A percentile compares a stretch with the other conserved stretches of the same genome.
Conservation (phyloP, 768 basidiomycete genomes). For the Kwoniella newhampshirensis region DNA sequence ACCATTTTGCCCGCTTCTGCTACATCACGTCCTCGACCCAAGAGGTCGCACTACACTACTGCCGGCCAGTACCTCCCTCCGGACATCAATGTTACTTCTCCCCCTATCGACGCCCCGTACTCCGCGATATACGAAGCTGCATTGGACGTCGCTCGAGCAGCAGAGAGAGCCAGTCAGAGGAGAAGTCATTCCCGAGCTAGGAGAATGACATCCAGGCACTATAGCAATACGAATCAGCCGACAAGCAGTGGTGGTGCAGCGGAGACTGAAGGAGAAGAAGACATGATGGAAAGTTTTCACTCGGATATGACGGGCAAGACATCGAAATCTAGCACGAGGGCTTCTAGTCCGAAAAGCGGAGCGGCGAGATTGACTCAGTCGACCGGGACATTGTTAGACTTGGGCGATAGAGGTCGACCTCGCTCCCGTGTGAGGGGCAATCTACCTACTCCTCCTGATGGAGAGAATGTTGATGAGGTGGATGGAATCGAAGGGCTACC, state of each 20-base stretch:
- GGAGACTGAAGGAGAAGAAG: slow-evolving; percentile 57
- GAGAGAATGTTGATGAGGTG: not conserved
- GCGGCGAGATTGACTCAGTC: slow-evolving; percentile 15
- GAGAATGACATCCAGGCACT: no score
- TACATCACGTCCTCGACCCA: slow-evolving; percentile 10
- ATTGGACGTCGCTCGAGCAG: slow-evolving; percentile 48
- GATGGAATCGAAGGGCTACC: slow-evolving; percentile 26
- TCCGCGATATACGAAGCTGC: slow-evolving; percentile 49
- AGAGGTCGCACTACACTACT: not conserved
- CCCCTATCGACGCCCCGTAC: slow-evolving; percentile 27
- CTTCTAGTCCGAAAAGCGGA: slow-evolving; percentile 2
- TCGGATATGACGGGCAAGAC: slow-evolving; percentile 59
- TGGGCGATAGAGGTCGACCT: slow-evolving; percentile 18
- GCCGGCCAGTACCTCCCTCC: slow-evolving; percentile 8
- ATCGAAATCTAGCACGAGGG: slow-evolving; percentile 32
- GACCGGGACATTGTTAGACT: slow-evolving; percentile 19
- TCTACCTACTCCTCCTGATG: slow-evolving; percentile 5
- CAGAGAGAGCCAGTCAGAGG: slow-evolving; percentile 35
- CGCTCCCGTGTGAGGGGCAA: not conserved
- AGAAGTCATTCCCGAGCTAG: slow-evolving; percentile 10
- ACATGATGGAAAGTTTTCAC: slow-evolving; percentile 72
- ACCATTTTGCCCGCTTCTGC: slow-evolving; percentile 2
- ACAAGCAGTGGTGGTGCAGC: slow-evolving; percentile 5
- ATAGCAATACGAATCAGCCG: no score
- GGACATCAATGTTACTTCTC: slow-evolving; percentile 15